A percentile compares a stretch with the other conserved stretches of the same genome.
phyloP scores from a whole-genome alignment of 129 eudicot genomes.

The Gnaphalium uliginosum region DNA sequence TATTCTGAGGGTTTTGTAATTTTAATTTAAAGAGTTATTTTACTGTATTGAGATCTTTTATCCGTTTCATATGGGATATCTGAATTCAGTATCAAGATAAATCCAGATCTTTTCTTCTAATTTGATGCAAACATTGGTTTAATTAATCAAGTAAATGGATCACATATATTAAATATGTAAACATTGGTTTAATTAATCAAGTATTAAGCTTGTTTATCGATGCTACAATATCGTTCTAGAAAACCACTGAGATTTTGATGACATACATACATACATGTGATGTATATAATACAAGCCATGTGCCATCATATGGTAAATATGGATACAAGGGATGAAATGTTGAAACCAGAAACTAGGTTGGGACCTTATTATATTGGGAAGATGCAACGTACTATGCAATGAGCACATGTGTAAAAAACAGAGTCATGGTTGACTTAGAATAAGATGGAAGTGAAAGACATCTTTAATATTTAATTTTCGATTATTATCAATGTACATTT shows the following conservation, averaged over 20 bases:
- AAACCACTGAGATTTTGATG: slow-evolving; percentile 21
- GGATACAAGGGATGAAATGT: slow-evolving; percentile 18
- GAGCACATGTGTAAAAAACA: slow-evolving; percentile 28
- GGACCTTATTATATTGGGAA: slow-evolving; percentile 17
- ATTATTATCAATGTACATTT: too few species aligned
- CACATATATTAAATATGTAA: too few species aligned
- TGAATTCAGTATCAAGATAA: neutral
- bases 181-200: slow-evolving; percentile 3
- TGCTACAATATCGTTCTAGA: slow-evolving; percentile 28
- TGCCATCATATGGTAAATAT: slow-evolving; percentile 33
- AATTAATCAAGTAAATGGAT: too few species aligned
- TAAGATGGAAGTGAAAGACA: neutral
- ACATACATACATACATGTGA: neutral
- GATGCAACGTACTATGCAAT: slow-evolving; percentile 33
- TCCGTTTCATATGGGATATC: neutral
- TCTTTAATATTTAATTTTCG: neutral
- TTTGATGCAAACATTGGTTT: neutral
- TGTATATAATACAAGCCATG: slow-evolving; percentile 25
- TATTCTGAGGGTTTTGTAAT: neutral
- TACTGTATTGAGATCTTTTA: neutral
- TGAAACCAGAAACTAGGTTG: slow-evolving; percentile 1
- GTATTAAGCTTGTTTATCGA: neutral
- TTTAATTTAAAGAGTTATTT: neutral
- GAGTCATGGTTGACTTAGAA: slow-evolving; percentile 19
- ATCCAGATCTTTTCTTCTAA: neutral